These are phyloP conservation scores for Leptoxyphium fumago DNA, from an alignment of 2,329 filamentous ascomycete species.

Conservation along the genomic window DNA sequence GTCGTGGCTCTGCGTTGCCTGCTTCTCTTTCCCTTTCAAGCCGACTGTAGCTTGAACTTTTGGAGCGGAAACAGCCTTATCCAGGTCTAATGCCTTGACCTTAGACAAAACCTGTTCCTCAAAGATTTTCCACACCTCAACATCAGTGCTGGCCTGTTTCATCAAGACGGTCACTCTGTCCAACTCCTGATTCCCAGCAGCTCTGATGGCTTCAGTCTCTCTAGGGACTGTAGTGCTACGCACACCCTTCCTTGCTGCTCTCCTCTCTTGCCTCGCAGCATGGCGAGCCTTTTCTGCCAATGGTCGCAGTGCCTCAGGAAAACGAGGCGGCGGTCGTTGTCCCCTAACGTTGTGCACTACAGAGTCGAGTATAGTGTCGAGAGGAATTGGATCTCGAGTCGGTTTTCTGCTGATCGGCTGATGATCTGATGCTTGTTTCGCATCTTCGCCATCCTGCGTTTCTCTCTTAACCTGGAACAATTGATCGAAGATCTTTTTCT, in stretches of 20 bases:
- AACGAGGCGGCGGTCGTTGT: constrained; percentile 2
- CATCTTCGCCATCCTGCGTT: neutral
- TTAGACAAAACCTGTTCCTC: constrained; percentile 47
- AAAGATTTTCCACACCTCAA: constrained; percentile 51
- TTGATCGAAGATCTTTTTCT: constrained; percentile 8
- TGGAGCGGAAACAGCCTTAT: neutral
- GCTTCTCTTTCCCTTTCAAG: constrained; percentile 1
- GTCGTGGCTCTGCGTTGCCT: constrained; percentile 1
- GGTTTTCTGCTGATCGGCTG: neutral
- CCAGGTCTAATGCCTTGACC: neutral
- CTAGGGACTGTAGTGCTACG: constrained; percentile 1
- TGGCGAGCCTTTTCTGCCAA: constrained; percentile 8
- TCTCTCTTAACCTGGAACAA: constrained; percentile 5
- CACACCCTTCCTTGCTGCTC: constrained; percentile 2
- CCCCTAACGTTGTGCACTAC: neutral
- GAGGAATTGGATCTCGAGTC: neutral
- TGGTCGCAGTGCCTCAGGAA: constrained; percentile 8
- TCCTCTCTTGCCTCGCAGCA: neutral
- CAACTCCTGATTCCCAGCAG: constrained; percentile 26
- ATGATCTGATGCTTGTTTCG: neutral
- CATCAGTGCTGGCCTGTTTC: constrained; percentile 42
- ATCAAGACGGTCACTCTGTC: constrained; percentile 41
- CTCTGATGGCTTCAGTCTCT: neutral
- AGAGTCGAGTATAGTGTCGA: neutral
- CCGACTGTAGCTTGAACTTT: constrained; percentile 11